phyloP scores from a whole-genome alignment of 164 flowering plant species.

The Amborella trichopoda region DNA sequence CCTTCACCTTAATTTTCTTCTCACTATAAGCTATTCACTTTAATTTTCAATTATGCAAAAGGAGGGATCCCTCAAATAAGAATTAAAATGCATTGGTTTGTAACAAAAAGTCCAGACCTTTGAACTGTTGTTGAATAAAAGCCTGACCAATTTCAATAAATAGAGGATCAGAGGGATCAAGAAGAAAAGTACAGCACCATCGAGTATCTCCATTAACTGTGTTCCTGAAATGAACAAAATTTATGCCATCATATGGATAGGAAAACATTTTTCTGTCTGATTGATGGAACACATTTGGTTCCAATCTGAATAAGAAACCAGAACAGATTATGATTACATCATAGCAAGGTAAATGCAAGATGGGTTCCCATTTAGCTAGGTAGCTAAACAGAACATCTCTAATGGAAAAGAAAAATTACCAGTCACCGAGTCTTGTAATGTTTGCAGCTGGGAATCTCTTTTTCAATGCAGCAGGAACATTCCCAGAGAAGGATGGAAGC shows the following conservation, averaged over 20 bases:
- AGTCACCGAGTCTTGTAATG: constrained; percentile 81
- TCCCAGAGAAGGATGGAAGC: constrained; percentile 94
- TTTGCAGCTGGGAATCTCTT: constrained; percentile 68
- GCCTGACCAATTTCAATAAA: constrained; percentile 83
- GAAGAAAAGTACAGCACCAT: constrained; percentile 93
- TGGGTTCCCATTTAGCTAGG: neutral
- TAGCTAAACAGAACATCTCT: neutral
- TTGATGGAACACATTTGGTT: too few relatives aligned
- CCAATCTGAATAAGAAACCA: too few relatives aligned
- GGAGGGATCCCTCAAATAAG: too few relatives aligned
- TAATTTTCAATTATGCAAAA: too few relatives aligned
- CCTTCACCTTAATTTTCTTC: too few relatives aligned
- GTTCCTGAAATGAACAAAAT: constrained; percentile 40
- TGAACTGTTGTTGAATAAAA: constrained; percentile 55
- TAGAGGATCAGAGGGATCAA: constrained; percentile 84
- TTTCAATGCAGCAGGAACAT: constrained; percentile 77
- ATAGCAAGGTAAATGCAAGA: neutral
- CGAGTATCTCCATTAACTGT: constrained; percentile 69
- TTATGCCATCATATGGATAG: too few relatives aligned
- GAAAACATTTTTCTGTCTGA: too few relatives aligned
- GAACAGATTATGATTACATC: neutral
- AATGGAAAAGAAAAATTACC: constrained; percentile 33
- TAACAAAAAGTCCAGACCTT: constrained; percentile 29
- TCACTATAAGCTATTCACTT: too few relatives aligned
- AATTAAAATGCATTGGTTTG: neutral